A percentile compares a stretch with the other conserved stretches of the same genome.
These are phyloP conservation scores for Thielaviopsis populi DNA, from an alignment of 2,329 filamentous ascomycete species.

Conservation along the genomic window DNA sequence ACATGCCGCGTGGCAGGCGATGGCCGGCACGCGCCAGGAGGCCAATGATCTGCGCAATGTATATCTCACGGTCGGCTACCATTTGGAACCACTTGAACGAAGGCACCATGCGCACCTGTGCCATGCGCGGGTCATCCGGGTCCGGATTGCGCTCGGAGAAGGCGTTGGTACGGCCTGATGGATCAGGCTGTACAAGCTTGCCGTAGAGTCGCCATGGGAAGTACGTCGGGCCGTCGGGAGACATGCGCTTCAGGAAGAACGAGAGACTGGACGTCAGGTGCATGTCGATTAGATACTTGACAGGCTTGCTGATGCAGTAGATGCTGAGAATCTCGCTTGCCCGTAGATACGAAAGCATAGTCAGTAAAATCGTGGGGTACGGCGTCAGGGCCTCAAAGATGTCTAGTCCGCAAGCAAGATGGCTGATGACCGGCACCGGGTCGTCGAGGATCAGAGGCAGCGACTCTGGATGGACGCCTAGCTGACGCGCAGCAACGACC, in stretches of 20 bases:
- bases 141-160: constrained; percentile 19
- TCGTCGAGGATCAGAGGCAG: constrained; percentile 18
- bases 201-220: constrained; percentile 49
- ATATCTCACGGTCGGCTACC: constrained; percentile 42
- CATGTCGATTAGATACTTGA: constrained; percentile 44
- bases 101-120: constrained; percentile 38
- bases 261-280: constrained; percentile 45
- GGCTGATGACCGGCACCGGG: neutral
- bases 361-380: constrained; percentile 32
- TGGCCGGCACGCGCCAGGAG: constrained; percentile 43
- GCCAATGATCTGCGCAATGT: constrained; percentile 46
- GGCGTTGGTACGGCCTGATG: constrained; percentile 31
- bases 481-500: neutral
- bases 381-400: constrained; percentile 31
- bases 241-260: constrained; percentile 37
- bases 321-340: constrained; percentile 45
- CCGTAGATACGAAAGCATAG: constrained; percentile 25
- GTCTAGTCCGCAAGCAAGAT: constrained; percentile 24
- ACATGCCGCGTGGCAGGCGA: constrained; percentile 35
- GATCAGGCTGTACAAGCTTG: constrained; percentile 44
- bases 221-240: constrained; percentile 38
- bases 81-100: constrained; percentile 54
- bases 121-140: neutral
- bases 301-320: constrained; percentile 48
- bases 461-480: constrained; percentile 8